phyloP scores from a whole-genome alignment of 805 yeast species.

The Metschnikowia santaceciliae region DNA sequence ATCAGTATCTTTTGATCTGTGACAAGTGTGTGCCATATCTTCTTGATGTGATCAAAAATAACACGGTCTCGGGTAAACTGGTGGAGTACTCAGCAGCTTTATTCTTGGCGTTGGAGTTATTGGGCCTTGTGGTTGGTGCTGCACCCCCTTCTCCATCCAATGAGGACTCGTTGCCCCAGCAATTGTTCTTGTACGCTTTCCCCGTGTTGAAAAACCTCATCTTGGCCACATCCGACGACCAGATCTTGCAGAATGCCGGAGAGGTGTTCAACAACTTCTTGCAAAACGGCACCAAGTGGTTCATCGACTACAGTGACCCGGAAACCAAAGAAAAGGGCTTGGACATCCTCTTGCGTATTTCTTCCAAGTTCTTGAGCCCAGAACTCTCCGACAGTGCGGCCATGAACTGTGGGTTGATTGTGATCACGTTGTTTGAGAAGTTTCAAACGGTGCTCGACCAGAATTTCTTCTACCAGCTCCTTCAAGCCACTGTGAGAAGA shows the following conservation, averaged over 20 bases:
- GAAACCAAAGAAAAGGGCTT: constrained; percentile 43
- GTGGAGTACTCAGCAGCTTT: constrained; percentile 59
- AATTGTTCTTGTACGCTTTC: constrained; percentile 41
- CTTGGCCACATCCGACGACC: constrained; percentile 60
- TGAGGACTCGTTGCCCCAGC: constrained; percentile 27
- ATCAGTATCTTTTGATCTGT: constrained; percentile 45
- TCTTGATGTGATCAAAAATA: constrained; percentile 29
- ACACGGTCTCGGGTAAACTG: constrained; percentile 19
- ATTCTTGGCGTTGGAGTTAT: constrained; percentile 53
- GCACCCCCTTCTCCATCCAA: constrained; percentile 27
- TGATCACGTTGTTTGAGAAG: constrained; percentile 54
- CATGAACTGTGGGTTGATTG: constrained; percentile 66
- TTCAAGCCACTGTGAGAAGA: constrained; percentile 69
- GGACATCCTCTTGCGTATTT: constrained; percentile 56
- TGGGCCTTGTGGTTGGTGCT: constrained; percentile 47
- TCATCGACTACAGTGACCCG: constrained; percentile 31
- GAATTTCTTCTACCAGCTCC: constrained; percentile 50
- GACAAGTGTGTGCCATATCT: constrained; percentile 51
- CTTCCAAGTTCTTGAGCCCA: constrained; percentile 68
- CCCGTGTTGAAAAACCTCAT: constrained; percentile 41
- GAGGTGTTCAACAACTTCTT: constrained; percentile 66
- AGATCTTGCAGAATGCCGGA: constrained; percentile 71
- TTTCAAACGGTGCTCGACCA: constrained; percentile 37
- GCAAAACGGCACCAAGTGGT: constrained; percentile 32
- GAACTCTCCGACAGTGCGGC: constrained; percentile 77